These are phyloP conservation scores for Monilinia laxa DNA, from an alignment of 2,329 filamentous ascomycete species.

Conservation along the genomic window DNA sequence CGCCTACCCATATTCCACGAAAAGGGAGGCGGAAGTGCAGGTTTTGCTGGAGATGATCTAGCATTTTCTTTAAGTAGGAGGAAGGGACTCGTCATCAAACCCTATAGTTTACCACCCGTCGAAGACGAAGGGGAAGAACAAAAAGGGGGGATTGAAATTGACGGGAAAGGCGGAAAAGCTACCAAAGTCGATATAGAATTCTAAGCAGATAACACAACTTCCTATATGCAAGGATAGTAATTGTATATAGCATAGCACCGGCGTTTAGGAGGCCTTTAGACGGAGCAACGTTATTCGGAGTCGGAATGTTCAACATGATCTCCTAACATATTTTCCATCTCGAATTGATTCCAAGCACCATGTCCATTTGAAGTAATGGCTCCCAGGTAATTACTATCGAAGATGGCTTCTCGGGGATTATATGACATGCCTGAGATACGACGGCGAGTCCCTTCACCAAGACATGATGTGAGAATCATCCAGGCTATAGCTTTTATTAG, in stretches of 20 bases:
- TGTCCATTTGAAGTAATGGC: slow-evolving; percentile 39
- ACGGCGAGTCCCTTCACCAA: slow-evolving; percentile 38
- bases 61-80: slow-evolving; percentile 84
- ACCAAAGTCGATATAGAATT: slow-evolving; percentile 41
- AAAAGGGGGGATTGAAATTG: slow-evolving; percentile 35
- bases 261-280: slow-evolving; percentile 22
- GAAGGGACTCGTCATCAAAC: slow-evolving; percentile 78
- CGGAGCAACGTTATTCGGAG: slow-evolving; percentile 11
- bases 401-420: slow-evolving; percentile 37
- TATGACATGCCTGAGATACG: slow-evolving; percentile 32
- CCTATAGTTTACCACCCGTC: slow-evolving; percentile 84
- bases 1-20: slow-evolving; percentile 83
- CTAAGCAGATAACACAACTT: slow-evolving; percentile 23
- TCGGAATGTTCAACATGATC: slow-evolving; percentile 32
- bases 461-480: slow-evolving; percentile 41
- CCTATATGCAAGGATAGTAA: not conserved
- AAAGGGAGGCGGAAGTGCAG: slow-evolving; percentile 75
- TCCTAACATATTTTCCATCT: slow-evolving; percentile 41
- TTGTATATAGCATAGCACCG: slow-evolving; percentile 13
- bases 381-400: slow-evolving; percentile 39
- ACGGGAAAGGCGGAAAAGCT: slow-evolving; percentile 36
- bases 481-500: slow-evolving; percentile 33
- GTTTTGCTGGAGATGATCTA: slow-evolving; percentile 75
- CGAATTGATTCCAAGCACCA: slow-evolving; percentile 41
- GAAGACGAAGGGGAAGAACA: slow-evolving; percentile 55